Percentiles rank a stretch among this genome's conserved stretches.
phyloP scores from a whole-genome alignment of 2,329 filamentous ascomycete genomes.

The Beauveria rudraprayagi region DNA sequence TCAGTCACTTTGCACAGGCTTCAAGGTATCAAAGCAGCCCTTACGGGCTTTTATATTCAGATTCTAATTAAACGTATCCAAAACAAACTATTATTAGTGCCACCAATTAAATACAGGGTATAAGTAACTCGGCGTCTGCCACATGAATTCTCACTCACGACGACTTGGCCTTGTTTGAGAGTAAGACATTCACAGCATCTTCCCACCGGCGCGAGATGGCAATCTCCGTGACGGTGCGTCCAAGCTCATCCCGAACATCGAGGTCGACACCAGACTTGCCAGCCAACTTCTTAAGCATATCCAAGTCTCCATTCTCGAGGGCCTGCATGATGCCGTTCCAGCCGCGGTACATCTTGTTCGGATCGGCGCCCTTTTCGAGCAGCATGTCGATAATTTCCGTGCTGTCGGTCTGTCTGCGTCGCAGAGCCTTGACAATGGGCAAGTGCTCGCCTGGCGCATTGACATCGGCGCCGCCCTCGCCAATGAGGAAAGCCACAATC shows the following conservation, averaged over 20 bases:
- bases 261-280: constrained; percentile 43
- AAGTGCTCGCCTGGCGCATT: constrained; percentile 64
- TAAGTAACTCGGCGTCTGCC: background rate
- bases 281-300: constrained; percentile 44
- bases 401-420: constrained; percentile 47
- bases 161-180: background rate
- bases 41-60: too few species aligned
- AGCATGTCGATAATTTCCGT: constrained; percentile 55
- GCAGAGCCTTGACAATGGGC: constrained; percentile 61
- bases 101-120: background rate
- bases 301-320: constrained; percentile 53
- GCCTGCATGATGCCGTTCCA: constrained; percentile 61
- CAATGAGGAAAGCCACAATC: constrained; percentile 54
- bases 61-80: too few species aligned
- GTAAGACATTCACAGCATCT: constrained; percentile 44
- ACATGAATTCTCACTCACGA: background rate
- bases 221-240: constrained; percentile 48
- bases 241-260: constrained; percentile 44
- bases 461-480: constrained; percentile 53
- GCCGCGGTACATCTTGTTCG: constrained; percentile 59
- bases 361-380: constrained; percentile 55
- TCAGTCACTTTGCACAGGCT: too few species aligned
- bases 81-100: too few species aligned
- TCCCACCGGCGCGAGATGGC: constrained; percentile 50
- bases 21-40: too few species aligned